Conservation (phyloP, 805 yeast species). For the Tetrapisispora iriomotensis region DNA sequence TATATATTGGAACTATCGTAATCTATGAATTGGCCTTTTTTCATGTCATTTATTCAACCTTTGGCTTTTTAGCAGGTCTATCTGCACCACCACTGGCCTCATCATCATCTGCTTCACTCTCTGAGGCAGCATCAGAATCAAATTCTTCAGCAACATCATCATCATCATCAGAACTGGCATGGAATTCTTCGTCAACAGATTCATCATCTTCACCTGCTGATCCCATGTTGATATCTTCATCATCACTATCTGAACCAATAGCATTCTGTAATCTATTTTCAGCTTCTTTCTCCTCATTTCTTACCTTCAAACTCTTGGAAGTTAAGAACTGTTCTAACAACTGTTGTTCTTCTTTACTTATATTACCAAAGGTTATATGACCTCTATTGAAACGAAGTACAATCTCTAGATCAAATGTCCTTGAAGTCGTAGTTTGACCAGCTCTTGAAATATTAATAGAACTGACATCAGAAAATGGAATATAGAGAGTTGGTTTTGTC, state of each 20-base stretch:
- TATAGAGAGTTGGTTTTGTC: slow-evolving; percentile 87
- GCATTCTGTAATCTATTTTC: slow-evolving; percentile 73
- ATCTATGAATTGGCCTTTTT: background rate
- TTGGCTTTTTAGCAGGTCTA: slow-evolving; percentile 34
- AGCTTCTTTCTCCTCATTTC: slow-evolving; percentile 83
- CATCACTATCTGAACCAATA: slow-evolving; percentile 50
- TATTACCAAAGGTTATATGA: slow-evolving; percentile 77
- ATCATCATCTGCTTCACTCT: slow-evolving; percentile 12
- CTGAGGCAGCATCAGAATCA: slow-evolving; percentile 46
- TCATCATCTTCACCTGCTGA: slow-evolving; percentile 79
- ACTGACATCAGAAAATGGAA: slow-evolving; percentile 75
- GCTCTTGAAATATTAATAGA: slow-evolving; percentile 79
- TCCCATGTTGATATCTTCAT: slow-evolving; percentile 40
- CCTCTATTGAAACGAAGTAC: slow-evolving; percentile 53
- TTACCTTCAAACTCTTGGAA: slow-evolving; percentile 68
- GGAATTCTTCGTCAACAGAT: slow-evolving; percentile 79
- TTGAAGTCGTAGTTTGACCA: slow-evolving; percentile 66
- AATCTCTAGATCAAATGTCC: slow-evolving; percentile 89
- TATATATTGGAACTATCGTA: background rate
- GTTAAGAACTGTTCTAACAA: slow-evolving; percentile 65
- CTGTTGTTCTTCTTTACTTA: slow-evolving; percentile 82
- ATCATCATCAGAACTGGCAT: slow-evolving; percentile 38
- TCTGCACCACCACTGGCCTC: slow-evolving; percentile 23
- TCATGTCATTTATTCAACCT: slow-evolving; percentile 8
- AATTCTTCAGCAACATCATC: slow-evolving; percentile 78